These are phyloP conservation scores for Xylaria sp. DNA, from an alignment of 2,329 filamentous ascomycete species.

Conservation along the genomic window DNA sequence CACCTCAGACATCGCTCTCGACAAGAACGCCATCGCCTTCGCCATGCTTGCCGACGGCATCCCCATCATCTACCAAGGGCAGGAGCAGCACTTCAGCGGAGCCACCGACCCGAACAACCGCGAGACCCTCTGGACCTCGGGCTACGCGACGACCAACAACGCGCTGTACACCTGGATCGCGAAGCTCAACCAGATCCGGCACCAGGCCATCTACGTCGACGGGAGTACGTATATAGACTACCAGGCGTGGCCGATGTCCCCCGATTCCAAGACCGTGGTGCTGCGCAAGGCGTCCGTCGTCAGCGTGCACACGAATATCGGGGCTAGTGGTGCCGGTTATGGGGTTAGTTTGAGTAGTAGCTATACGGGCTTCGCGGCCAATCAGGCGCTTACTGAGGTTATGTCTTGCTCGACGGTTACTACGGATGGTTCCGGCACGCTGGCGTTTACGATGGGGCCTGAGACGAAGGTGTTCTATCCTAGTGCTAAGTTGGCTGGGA, in stretches of 20 bases:
- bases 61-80: conserved; percentile 68
- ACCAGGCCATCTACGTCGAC: conserved; percentile 53
- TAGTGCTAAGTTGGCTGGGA: conserved; percentile 25
- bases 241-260: conserved; percentile 53
- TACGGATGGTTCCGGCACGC: conserved; percentile 55
- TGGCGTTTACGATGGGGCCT: conserved; percentile 56
- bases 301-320: conserved; percentile 55
- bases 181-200: conserved; percentile 62
- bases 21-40: conserved; percentile 65
- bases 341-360: conserved; percentile 50
- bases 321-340: conserved; percentile 49
- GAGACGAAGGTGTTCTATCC: conserved; percentile 57
- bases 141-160: conserved; percentile 56
- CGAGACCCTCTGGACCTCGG: conserved; percentile 61
- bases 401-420: conserved; percentile 57
- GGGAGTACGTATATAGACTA: conserved; percentile 54
- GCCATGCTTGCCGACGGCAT: conserved; percentile 67
- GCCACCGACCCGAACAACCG: conserved; percentile 57
- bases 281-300: conserved; percentile 60
- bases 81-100: conserved; percentile 65
- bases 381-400: conserved; percentile 54
- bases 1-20: conserved; percentile 59
- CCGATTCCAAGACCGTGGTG: conserved; percentile 55
- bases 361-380: conserved; percentile 53
- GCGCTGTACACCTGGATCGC: conserved; percentile 58